Evolutionary conservation across 2,329 filamentous ascomycete genomes (phyloP).

Genomic region (Rhynchosporium agropyri): DNA sequence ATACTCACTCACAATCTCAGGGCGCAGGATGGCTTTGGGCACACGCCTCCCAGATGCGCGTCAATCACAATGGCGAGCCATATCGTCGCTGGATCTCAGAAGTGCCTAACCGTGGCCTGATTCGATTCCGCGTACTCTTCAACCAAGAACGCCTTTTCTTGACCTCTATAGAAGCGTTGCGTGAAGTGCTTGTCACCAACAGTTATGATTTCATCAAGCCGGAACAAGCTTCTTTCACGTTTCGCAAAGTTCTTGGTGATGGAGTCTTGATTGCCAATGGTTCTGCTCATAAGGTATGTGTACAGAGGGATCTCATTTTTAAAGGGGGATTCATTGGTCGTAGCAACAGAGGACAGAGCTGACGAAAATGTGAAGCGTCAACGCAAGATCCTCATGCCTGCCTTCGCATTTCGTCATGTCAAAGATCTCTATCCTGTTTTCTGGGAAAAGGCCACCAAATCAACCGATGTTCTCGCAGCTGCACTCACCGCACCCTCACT

Average conservation of each 20-base stretch:
- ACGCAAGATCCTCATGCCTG: conserved; percentile 76
- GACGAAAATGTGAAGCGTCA: conserved; percentile 46
- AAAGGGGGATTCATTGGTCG: not conserved
- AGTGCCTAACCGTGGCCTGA: conserved; percentile 64
- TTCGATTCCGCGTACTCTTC: conserved; percentile 64
- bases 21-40: conserved; percentile 10
- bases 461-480: not conserved
- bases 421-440: conserved; percentile 84
- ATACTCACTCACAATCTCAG: not conserved
- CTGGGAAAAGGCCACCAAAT: conserved; percentile 53
- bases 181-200: conserved; percentile 69
- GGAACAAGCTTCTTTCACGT: conserved; percentile 43
- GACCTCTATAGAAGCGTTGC: conserved; percentile 62
- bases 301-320: not conserved
- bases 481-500: not conserved
- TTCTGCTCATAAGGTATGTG: conserved; percentile 72
- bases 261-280: conserved; percentile 82
- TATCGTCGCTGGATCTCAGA: conserved; percentile 2
- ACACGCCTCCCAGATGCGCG: conserved; percentile 1
- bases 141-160: conserved; percentile 66
- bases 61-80: conserved; percentile 3
- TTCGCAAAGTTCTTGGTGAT: conserved; percentile 64
- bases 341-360: not conserved
- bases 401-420: conserved; percentile 82
- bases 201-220: conserved; percentile 73